Percentiles rank a stretch among this genome's conserved stretches.
Conservation (phyloP, 805 yeast species). For the Candida maesae region DNA sequence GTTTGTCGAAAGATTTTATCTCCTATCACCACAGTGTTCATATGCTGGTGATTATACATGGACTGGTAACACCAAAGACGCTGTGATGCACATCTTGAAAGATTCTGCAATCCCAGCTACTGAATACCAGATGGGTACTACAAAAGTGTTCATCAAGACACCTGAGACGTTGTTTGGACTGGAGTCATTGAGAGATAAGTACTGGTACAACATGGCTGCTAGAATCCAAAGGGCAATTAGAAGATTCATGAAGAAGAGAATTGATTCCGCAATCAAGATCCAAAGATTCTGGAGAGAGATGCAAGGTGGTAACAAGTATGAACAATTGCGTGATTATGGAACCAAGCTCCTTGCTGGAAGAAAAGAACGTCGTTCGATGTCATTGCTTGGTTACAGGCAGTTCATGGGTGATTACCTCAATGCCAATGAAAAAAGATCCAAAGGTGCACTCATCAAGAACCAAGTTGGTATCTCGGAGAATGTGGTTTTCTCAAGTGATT, state of each 20-base stretch:
- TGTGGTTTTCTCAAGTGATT: slow-evolving; percentile 75
- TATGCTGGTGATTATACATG: slow-evolving; percentile 82
- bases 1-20: slow-evolving; percentile 89
- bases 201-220: slow-evolving; percentile 98
- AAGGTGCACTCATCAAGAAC: slow-evolving; percentile 70
- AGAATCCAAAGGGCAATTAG: slow-evolving; percentile 97
- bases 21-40: slow-evolving; percentile 83
- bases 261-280: slow-evolving; percentile 77
- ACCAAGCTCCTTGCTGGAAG: slow-evolving; percentile 62
- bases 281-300: slow-evolving; percentile 82
- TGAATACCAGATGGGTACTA: slow-evolving; percentile 89
- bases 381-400: slow-evolving; percentile 81
- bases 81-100: slow-evolving; percentile 47
- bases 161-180: slow-evolving; percentile 95
- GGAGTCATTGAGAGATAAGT: slow-evolving; percentile 94
- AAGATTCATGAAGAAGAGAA: slow-evolving; percentile 71
- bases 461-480: slow-evolving; percentile 66
- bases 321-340: slow-evolving; percentile 83
- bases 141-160: slow-evolving; percentile 91
- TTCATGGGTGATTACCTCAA: slow-evolving; percentile 93
- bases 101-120: slow-evolving; percentile 67
- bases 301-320: slow-evolving; percentile 76
- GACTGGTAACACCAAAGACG: slow-evolving; percentile 55
- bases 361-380: slow-evolving; percentile 87
- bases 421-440: slow-evolving; percentile 72